phyloP scores from a whole-genome alignment of 495 filamentous ascomycete species.

The Penicillium bovifimosum region DNA sequence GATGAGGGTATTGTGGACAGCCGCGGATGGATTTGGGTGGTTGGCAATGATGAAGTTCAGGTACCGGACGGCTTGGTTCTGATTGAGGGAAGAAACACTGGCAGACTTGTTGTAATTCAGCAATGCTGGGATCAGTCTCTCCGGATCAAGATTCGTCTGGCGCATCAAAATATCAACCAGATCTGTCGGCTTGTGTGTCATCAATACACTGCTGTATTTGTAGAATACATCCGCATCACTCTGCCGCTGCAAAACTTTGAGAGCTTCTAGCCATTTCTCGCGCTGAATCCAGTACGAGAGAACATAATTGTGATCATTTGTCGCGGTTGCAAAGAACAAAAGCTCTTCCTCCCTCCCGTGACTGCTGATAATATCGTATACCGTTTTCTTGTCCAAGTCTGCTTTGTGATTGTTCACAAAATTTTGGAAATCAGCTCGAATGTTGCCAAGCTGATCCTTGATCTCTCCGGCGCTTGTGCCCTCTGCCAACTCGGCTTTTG shows the following conservation, averaged over 20 bases:
- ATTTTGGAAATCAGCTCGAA: conserved; percentile 76
- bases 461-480: conserved; percentile 63
- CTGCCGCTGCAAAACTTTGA: conserved; percentile 85
- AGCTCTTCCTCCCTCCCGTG: conserved; percentile 92
- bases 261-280: conserved; percentile 85
- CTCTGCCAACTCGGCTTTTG: conserved; percentile 76
- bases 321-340: conserved; percentile 78
- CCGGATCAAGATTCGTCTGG: conserved; percentile 79
- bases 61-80: conserved; percentile 94
- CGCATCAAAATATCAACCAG: conserved; percentile 92
- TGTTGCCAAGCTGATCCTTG: conserved; percentile 59
- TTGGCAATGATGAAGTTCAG: conserved; percentile 90
- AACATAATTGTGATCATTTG: conserved; percentile 91
- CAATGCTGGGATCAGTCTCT: conserved; percentile 84
- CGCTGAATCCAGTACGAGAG: conserved; percentile 96
- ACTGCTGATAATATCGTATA: conserved; percentile 91
- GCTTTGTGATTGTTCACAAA: conserved; percentile 78
- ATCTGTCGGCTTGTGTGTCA: conserved; percentile 78
- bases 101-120: conserved; percentile 82
- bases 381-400: conserved; percentile 85
- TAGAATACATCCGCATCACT: conserved; percentile 91
- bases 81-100: conserved; percentile 36
- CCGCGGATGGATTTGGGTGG: conserved; percentile 72
- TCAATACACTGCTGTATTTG: conserved; percentile 90
- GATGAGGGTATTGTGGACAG: conserved; percentile 96